Evolutionary conservation across 192 early-diverging fungal species (phyloP).

Genomic region (Coemansia sp.): DNA sequence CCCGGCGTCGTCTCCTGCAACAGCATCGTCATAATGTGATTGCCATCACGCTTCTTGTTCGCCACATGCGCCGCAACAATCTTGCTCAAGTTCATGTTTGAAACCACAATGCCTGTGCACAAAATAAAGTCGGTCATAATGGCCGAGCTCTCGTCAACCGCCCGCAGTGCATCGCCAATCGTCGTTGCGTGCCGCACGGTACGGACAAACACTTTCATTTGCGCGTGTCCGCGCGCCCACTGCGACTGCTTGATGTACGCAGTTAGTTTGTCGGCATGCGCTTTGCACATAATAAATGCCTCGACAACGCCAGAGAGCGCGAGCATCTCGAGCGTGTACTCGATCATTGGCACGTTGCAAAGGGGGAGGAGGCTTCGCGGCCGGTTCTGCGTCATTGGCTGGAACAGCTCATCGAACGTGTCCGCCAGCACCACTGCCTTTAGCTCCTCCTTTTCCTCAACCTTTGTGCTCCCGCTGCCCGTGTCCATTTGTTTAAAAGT

Average conservation of each 20-base stretch:
- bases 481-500: not conserved
- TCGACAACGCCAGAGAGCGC: conserved; percentile 84
- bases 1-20: conserved; percentile 68
- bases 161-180: conserved; percentile 90
- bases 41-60: conserved; percentile 71
- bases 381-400: conserved; percentile 78
- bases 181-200: conserved; percentile 72
- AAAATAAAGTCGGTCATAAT: conserved; percentile 90
- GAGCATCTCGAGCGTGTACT: conserved; percentile 94
- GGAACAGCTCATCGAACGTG: conserved; percentile 81
- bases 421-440: conserved; percentile 94
- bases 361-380: conserved; percentile 92
- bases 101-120: conserved; percentile 84
- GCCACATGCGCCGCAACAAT: conserved; percentile 79
- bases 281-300: conserved; percentile 80
- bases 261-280: conserved; percentile 80
- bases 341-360: conserved; percentile 93
- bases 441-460: conserved; percentile 61
- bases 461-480: conserved; percentile 3
- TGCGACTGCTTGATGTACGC: conserved; percentile 83
- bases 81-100: conserved; percentile 79
- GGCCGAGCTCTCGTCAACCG: conserved; percentile 78
- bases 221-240: conserved; percentile 67
- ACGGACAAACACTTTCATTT: conserved; percentile 72
- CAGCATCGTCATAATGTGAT: conserved; percentile 94